These are phyloP conservation scores for Cladosporium sp. DNA, from an alignment of 2,329 filamentous ascomycete species.

Conservation along the genomic window DNA sequence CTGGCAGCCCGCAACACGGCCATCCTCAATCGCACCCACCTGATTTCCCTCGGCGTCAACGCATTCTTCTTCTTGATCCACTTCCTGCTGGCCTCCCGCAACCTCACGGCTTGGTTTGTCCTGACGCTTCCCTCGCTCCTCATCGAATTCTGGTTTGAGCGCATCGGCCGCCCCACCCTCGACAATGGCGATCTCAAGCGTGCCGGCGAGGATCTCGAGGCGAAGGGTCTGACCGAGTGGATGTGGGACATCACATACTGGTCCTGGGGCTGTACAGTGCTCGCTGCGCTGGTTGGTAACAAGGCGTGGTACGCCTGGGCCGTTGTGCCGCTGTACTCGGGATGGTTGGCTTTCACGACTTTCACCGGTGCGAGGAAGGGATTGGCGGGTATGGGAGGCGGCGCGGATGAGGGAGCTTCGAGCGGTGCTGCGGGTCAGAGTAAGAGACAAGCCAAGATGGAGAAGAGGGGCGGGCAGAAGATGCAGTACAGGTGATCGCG, in stretches of 20 bases:
- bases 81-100: conserved; percentile 51
- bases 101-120: conserved; percentile 60
- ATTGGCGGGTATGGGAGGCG: conserved; percentile 34
- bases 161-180: conserved; percentile 71
- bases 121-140: conserved; percentile 68
- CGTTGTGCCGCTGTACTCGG: conserved; percentile 42
- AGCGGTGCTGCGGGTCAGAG: conserved; percentile 33
- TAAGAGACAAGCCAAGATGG: conserved; percentile 47
- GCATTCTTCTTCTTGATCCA: conserved; percentile 66
- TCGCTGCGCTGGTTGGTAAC: conserved; percentile 75
- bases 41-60: conserved; percentile 68
- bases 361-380: conserved; percentile 41
- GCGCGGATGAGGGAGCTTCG: conserved; percentile 18
- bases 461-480: conserved; percentile 46
- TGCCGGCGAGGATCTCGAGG: conserved; percentile 80
- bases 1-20: conserved; percentile 73
- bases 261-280: conserved; percentile 70
- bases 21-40: conserved; percentile 73
- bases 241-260: conserved; percentile 97
- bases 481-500: conserved; percentile 38
- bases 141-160: conserved; percentile 82
- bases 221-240: conserved; percentile 87
- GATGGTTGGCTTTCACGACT: conserved; percentile 40
- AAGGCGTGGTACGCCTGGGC: conserved; percentile 63
- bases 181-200: conserved; percentile 56